Evolutionary conservation across 257 asterid species (phyloP).

Genomic region (Echites panduratus): DNA sequence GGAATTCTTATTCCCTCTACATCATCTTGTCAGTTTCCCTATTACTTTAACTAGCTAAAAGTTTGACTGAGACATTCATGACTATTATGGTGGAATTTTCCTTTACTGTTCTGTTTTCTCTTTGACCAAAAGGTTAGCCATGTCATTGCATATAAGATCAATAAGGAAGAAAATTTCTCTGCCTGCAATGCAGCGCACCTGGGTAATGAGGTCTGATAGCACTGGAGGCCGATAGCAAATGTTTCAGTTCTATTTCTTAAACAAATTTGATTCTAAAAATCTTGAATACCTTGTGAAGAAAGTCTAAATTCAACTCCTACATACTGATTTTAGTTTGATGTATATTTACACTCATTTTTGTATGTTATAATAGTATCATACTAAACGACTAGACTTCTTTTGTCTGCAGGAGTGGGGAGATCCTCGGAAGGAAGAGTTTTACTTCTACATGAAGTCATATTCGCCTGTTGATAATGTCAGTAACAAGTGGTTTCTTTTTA

Average conservation of each 20-base stretch:
- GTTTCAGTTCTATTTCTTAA: background rate
- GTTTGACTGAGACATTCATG: background rate
- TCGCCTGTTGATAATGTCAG: constrained; percentile 94
- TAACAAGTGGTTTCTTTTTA: constrained; percentile 13
- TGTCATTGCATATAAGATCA: background rate
- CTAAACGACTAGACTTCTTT: constrained; percentile 12
- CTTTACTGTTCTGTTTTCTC: background rate
- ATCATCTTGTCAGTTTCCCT: background rate
- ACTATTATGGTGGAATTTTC: background rate
- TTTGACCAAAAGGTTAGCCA: background rate
- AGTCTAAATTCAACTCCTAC: background rate
- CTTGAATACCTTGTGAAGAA: background rate
- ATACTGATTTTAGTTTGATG: background rate
- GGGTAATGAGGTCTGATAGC: background rate
- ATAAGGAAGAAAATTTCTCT: background rate
- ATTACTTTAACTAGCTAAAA: background rate
- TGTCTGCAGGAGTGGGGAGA: constrained; percentile 95
- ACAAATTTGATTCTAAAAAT: background rate
- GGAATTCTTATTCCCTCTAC: background rate
- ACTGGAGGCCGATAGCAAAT: background rate
- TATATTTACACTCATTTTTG: background rate
- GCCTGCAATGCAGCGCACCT: background rate
- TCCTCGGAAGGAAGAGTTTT: constrained; percentile 88
- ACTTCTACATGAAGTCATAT: constrained; percentile 85
- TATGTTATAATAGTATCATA: background rate